phyloP scores from a whole-genome alignment of 2,329 filamentous ascomycete genomes.

The Lecanosticta acicola region DNA sequence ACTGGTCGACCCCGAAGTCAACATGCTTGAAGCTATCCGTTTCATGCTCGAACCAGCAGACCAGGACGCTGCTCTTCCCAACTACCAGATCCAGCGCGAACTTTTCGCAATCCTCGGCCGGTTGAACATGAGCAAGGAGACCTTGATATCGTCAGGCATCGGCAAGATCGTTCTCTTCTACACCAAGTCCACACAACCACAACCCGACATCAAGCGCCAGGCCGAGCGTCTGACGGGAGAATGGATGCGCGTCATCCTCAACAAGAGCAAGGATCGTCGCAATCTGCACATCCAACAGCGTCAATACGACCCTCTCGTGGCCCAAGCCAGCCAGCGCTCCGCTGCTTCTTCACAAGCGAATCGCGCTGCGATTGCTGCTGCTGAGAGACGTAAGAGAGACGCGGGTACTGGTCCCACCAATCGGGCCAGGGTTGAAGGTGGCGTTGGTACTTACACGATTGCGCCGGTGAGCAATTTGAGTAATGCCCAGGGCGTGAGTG shows the following conservation, averaged over 20 bases:
- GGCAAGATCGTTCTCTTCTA: conserved; percentile 97
- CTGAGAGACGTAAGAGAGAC: conserved; percentile 48
- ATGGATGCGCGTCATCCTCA: conserved; percentile 87
- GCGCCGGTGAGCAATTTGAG: conserved; percentile 53
- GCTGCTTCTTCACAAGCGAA: conserved; percentile 31
- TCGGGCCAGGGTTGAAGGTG: conserved; percentile 54
- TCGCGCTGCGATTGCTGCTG: conserved; percentile 40
- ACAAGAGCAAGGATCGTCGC: conserved; percentile 86
- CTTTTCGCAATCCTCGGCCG: conserved; percentile 74
- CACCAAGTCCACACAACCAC: conserved; percentile 86
- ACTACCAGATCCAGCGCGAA: conserved; percentile 96
- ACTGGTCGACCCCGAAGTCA: conserved; percentile 88
- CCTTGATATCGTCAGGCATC: conserved; percentile 82
- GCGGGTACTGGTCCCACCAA: conserved; percentile 51
- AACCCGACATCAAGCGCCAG: conserved; percentile 83
- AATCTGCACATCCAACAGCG: conserved; percentile 64
- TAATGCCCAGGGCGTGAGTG: conserved; percentile 26
- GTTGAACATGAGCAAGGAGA: conserved; percentile 85
- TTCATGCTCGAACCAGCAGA: conserved; percentile 96
- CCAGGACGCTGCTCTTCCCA: conserved; percentile 78
- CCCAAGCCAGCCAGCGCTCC: conserved; percentile 21
- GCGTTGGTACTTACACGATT: conserved; percentile 57
- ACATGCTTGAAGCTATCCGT: conserved; percentile 88
- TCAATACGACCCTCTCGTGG: conserved; percentile 52
- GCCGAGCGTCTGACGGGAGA: conserved; percentile 89